These are phyloP conservation scores for Diaporthe citriasiana DNA, from an alignment of 2,329 filamentous ascomycete species.

Conservation along the genomic window DNA sequence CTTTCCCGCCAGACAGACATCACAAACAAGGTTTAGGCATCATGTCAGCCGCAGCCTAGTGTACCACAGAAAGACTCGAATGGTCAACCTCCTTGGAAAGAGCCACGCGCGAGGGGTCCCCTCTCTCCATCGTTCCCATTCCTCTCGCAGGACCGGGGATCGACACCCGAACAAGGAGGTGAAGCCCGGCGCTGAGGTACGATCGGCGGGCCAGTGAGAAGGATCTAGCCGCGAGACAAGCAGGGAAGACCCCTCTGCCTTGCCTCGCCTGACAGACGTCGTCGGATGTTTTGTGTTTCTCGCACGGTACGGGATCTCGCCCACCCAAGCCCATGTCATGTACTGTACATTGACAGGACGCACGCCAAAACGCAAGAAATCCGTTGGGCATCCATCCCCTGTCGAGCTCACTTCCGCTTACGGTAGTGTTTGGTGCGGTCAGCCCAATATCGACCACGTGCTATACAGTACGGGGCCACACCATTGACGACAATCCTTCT, in stretches of 20 bases:
- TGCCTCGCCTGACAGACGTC: constrained; percentile 29
- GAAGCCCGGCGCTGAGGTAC: constrained; percentile 30
- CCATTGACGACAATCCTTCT: constrained; percentile 19
- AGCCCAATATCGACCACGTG: constrained; percentile 26
- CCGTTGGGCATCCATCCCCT: constrained; percentile 21
- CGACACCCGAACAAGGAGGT: constrained; percentile 21
- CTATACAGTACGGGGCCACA: constrained; percentile 21
- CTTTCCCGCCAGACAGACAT: neutral
- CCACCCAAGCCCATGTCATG: neutral
- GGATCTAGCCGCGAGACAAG: constrained; percentile 25
- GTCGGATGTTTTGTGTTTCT: constrained; percentile 24
- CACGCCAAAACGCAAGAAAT: neutral
- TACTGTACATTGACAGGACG: constrained; percentile 23
- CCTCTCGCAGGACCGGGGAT: constrained; percentile 24
- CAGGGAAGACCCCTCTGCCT: constrained; percentile 25
- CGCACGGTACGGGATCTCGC: constrained; percentile 26
- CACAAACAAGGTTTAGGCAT: constrained; percentile 23
- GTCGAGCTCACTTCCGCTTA: constrained; percentile 14
- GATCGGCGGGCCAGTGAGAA: constrained; percentile 18
- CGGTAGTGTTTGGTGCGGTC: constrained; percentile 9
- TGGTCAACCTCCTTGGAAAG: neutral
- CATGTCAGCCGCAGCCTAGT: constrained; percentile 24
- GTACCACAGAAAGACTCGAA: neutral
- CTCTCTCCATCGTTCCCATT: neutral
- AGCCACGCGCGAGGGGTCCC: constrained; percentile 12